Evolutionary conservation across 163 green algal genomes (phyloP), one percentile per base, ranked within the genome.

Genomic region (Scenedesmus sp.): DNA sequence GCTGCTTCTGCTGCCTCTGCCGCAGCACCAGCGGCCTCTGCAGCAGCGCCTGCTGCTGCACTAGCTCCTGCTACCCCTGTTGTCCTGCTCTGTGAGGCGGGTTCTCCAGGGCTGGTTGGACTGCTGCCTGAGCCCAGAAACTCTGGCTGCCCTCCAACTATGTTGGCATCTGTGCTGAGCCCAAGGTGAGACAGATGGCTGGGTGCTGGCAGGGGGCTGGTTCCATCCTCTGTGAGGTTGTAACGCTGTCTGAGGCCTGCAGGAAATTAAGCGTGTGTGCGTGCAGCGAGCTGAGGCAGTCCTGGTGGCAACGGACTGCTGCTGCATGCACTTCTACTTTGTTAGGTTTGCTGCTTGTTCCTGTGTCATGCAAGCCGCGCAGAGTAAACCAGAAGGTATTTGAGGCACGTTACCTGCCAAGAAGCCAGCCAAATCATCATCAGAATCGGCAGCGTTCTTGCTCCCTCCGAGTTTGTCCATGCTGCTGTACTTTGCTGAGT

Each of bases 231-330:
- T 40, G 30, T 40, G 30, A 90, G 72, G 72, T 85, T 84, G 72
- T 90, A 90, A 40, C 85, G 85, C 49, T 90, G 18, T 33, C 51
- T 90, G n/a, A 90, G 72, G 3, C 85, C 85, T 90, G 72, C 68
- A 53, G 12, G 16, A 26, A 59, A 9, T 16, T 42, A 4, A 37
- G 22, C 42, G 6, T 37, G 13, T 56, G 70, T 53, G 35, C 0
- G 9, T 33, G 22, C 26, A 33, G 30, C 35, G 20, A 46, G 44
- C 22, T n/a, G 37, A 26, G 6, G 82, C 37, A 78, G 35, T 35
- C 3, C 15, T 78, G 44, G 4, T 40, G 30, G 2, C 12, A 42
- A 65, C 40, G 20, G 43, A 40, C 43, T 84, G 79, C n/a, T 78
- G 35, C 51, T 37, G 51, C 35, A 15, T 44, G n/a, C 30, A 42